Evolutionary conservation across 805 yeast species (phyloP), one percentile per base, ranked within the genome.

Genomic region (Metschnikowia aberdeeniae): DNA sequence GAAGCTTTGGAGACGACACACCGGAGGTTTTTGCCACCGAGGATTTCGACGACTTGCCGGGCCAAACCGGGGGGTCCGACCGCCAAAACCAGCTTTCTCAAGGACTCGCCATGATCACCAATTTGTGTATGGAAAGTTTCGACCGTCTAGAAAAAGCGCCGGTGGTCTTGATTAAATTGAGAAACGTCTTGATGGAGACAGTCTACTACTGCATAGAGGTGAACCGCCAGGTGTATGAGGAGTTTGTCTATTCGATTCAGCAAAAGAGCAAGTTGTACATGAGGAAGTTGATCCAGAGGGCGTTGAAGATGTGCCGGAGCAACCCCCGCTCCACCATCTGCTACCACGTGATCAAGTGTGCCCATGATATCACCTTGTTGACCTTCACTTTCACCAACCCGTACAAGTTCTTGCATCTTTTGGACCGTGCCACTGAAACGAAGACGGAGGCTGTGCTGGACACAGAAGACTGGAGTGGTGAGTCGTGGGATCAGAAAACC

Each of bases 341-440:
- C 41, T 51, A 43, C 29, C 43, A 30, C 24, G 38, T 52, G 5
- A 48, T 52, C 29, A 42, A 49, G 32, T 47, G 49, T 11, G 38
- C 40, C 32, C 48, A 47, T 20, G 52, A 46, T 17, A 37, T 52
- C 11, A 43, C 49, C 6, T 17, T 40, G 26, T 45, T 52, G 24
- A 38, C 49, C 27, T 52, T 43, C 38, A 42, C 48, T 8, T 50
- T 50, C 28, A 46, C 56, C 4, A 50, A 50, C 32, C 56, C 56
- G 11, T 45, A 43, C 43, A 50, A 45, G n/a, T 39, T 45, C 14
- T 45, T 52, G 2, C 44, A 42, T 14, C 40, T 47, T 11, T 45
- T 45, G 27, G 44, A 39, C 8, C 43, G 32, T 10, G 13, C n/a
- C 13, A 12, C 45, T n/a, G 12, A 37, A 10, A 29, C 29, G 6